phyloP scores from a whole-genome alignment of 495 filamentous ascomycete genomes.

The Evernia prunastri region DNA sequence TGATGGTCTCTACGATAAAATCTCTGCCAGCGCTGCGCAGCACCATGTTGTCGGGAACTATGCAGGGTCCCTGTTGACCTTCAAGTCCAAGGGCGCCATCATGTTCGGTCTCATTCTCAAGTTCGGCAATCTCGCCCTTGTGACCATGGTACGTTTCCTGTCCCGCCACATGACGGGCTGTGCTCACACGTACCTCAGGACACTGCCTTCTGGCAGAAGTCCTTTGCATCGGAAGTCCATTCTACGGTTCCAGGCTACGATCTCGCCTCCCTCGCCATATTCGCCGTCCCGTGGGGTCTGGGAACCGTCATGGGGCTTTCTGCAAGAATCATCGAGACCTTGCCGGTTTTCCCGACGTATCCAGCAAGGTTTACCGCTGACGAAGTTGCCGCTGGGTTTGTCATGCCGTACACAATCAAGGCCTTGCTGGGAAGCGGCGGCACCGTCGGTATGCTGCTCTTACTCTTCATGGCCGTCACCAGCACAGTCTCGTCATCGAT shows the following conservation, averaged over 20 bases:
- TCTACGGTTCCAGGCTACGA: neutral
- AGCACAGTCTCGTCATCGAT: constrained; percentile 43
- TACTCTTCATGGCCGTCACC: constrained; percentile 50
- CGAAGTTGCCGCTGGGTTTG: neutral
- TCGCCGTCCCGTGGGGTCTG: neutral
- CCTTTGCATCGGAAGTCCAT: neutral
- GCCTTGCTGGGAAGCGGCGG: constrained; percentile 43
- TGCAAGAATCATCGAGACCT: neutral
- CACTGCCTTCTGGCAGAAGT: neutral
- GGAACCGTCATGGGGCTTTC: neutral
- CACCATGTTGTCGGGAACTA: constrained; percentile 44
- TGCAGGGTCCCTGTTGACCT: constrained; percentile 44
- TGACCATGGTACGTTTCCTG: constrained; percentile 30
- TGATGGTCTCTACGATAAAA: constrained; percentile 40
- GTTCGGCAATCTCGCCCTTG: constrained; percentile 30
- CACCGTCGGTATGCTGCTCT: constrained; percentile 40
- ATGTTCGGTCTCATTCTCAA: neutral
- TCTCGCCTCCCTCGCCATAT: neutral
- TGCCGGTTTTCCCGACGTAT: neutral
- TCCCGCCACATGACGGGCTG: neutral
- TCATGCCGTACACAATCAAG: constrained; percentile 19
- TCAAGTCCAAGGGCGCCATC: constrained; percentile 31
- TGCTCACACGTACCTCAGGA: neutral
- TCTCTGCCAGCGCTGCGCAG: constrained; percentile 36
- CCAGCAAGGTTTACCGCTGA: neutral